Evolutionary conservation across 1,284 basidiomycete species (phyloP).

Genomic region (Xanthoconium separans): DNA sequence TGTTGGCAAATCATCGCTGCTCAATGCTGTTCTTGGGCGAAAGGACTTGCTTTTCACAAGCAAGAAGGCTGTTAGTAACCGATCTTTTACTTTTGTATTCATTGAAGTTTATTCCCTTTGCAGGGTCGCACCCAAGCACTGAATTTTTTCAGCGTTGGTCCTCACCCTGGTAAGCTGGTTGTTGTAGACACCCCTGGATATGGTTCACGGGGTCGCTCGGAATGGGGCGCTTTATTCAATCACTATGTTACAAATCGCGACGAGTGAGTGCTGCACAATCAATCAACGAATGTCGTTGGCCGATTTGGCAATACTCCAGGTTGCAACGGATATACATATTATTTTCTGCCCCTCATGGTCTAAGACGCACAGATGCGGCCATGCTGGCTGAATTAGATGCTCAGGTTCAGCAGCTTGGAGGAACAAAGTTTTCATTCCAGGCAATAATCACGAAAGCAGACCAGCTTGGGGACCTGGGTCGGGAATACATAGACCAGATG

Average conservation of each 20-base stretch:
- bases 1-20: constrained; percentile 69
- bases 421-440: constrained; percentile 57
- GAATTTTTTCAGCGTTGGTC: constrained; percentile 68
- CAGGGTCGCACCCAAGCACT: constrained; percentile 69
- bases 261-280: constrained; percentile 44
- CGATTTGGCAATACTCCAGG: constrained; percentile 35
- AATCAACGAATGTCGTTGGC: neutral
- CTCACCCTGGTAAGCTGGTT: constrained; percentile 52
- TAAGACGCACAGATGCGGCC: constrained; percentile 52
- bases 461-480: constrained; percentile 37
- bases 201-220: constrained; percentile 64
- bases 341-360: constrained; percentile 63
- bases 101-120: neutral
- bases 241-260: constrained; percentile 57
- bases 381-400: constrained; percentile 59
- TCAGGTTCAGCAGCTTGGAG: constrained; percentile 36
- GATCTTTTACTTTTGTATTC: neutral
- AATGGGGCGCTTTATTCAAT: constrained; percentile 71
- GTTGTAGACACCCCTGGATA: constrained; percentile 79
- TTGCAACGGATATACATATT: constrained; percentile 68
- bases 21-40: constrained; percentile 65
- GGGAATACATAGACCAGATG: constrained; percentile 29
- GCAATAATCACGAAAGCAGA: constrained; percentile 73
- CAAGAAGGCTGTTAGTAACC: constrained; percentile 59
- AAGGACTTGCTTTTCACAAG: constrained; percentile 59